Conservation (phyloP, 441 rosid genomes). For the Gossypium gossypioides region DNA sequence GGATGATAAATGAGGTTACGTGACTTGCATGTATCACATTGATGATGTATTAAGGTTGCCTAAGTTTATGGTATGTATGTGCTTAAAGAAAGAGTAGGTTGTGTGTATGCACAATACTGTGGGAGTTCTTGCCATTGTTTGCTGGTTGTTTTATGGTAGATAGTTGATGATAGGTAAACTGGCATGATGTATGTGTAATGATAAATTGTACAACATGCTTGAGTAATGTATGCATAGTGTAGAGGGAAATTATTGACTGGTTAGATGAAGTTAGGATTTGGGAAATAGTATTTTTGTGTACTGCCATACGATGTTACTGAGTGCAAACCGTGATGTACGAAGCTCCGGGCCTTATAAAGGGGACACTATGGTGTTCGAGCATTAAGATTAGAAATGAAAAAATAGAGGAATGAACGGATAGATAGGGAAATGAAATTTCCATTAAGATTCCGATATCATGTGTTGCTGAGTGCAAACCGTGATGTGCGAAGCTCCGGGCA, state of each 20-base stretch:
- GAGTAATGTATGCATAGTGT: not conserved
- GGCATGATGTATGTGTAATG: not conserved
- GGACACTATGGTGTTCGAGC: not conserved
- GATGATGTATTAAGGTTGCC: not conserved
- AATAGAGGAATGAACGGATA: too few species aligned
- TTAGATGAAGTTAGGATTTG: not conserved
- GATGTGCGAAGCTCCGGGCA: too few species aligned
- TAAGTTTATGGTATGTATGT: not conserved
- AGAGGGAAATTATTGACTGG: not conserved
- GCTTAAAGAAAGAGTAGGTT: not conserved
- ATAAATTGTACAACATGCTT: not conserved
- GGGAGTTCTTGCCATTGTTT: not conserved
- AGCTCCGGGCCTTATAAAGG: not conserved
- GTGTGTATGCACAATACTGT: not conserved
- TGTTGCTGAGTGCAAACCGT: too few species aligned
- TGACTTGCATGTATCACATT: not conserved
- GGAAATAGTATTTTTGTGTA: not conserved
- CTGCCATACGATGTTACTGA: too few species aligned
- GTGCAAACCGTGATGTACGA: not conserved
- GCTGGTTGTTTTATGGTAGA: not conserved
- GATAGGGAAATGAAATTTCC: too few species aligned
- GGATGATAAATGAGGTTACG: not conserved
- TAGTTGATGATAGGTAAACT: not conserved
- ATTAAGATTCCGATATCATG: too few species aligned
- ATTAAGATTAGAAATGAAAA: not conserved